Evolutionary conservation across 441 rosid genomes (phyloP).

Genomic region (Croton laevigatus): DNA sequence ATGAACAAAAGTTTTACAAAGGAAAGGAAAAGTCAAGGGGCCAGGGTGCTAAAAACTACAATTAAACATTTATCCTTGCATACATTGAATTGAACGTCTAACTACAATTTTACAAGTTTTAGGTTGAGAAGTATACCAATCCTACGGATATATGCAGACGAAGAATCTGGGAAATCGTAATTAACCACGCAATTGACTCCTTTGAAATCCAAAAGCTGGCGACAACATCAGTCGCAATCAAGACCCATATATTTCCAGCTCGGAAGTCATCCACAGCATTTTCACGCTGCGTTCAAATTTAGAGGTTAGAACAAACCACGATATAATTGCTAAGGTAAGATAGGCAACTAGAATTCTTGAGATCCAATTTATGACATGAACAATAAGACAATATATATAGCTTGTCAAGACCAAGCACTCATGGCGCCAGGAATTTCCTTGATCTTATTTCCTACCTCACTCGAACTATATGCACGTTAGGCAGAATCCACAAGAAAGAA

Average conservation of each 20-base stretch:
- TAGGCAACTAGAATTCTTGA: background rate
- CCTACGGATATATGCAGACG: slow-evolving; percentile 89
- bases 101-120: background rate
- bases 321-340: background rate
- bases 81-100: slow-evolving; percentile 1
- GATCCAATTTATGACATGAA: background rate
- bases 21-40: no score
- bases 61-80: background rate
- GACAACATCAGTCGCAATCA: slow-evolving; percentile 97
- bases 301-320: background rate
- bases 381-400: background rate
- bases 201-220: slow-evolving; percentile 99
- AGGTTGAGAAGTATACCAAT: slow-evolving; percentile 54
- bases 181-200: slow-evolving; percentile 84
- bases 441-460: slow-evolving; percentile 1
- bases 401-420: background rate
- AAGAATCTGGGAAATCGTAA: slow-evolving; percentile 90
- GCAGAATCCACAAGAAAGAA: background rate
- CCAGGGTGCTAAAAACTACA: background rate
- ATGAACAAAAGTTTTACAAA: background rate
- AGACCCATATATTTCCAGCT: slow-evolving; percentile 85
- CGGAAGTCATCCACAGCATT: slow-evolving; percentile 77
- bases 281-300: slow-evolving; percentile 48
- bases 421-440: slow-evolving; percentile 2
- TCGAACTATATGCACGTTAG: background rate